These are phyloP conservation scores for Wallacemonas sp. DNA, from an alignment of 208 protist species.

Conservation along the genomic window DNA sequence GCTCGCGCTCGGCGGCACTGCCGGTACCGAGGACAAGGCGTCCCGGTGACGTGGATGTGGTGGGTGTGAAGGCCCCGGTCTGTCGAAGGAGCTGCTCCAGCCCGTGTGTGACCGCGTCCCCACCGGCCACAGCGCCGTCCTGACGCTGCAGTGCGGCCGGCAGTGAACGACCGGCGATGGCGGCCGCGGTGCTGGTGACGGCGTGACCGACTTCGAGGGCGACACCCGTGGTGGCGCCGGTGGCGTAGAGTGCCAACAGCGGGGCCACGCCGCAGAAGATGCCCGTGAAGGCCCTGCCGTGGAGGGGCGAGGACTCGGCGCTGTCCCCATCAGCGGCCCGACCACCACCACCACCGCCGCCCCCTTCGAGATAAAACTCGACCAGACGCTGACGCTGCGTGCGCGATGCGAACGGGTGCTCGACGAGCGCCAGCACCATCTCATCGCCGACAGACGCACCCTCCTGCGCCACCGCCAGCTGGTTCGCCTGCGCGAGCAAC, in stretches of 20 bases:
- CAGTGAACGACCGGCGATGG: constrained; percentile 54
- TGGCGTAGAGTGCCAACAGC: constrained; percentile 64
- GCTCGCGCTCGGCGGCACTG: constrained; percentile 43
- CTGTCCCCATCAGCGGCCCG: constrained; percentile 15
- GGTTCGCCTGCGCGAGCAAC: constrained; percentile 32
- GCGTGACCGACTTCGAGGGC: constrained; percentile 66
- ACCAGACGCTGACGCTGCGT: constrained; percentile 57
- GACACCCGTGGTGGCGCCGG: constrained; percentile 57
- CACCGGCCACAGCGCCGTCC: constrained; percentile 39
- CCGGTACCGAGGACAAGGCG: constrained; percentile 28
- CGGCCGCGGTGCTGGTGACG: constrained; percentile 48
- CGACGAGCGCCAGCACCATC: constrained; percentile 42
- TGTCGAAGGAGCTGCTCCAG: constrained; percentile 50
- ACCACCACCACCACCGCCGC: constrained; percentile 80
- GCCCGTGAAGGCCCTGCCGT: constrained; percentile 29
- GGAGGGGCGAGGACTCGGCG: constrained; percentile 6
- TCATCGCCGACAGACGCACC: constrained; percentile 20
- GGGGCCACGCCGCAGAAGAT: constrained; percentile 57
- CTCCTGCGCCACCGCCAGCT: constrained; percentile 6
- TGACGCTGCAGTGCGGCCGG: constrained; percentile 48
- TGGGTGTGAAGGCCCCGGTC: constrained; percentile 36
- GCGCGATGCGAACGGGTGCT: constrained; percentile 60
- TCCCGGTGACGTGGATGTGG: not conserved
- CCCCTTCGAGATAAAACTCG: constrained; percentile 63
- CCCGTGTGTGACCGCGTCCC: constrained; percentile 49